phyloP scores from a whole-genome alignment of 352 stramenopile genomes.

The Chrysophaeum taylorii region DNA sequence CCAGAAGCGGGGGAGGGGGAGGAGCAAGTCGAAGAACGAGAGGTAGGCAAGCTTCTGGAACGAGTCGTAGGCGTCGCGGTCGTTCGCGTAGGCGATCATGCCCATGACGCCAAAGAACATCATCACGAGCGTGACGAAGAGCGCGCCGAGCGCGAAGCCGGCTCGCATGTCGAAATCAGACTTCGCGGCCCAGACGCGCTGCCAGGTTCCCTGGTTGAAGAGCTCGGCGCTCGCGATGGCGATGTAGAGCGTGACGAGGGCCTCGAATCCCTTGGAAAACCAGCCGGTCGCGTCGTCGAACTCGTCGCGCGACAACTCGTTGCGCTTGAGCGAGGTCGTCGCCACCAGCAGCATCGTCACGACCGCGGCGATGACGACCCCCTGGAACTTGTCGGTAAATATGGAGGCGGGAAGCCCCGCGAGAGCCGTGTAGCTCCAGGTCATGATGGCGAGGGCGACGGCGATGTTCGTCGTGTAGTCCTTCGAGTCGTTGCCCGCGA shows the following conservation, averaged over 20 bases:
- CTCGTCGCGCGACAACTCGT: neutral
- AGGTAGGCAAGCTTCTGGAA: conserved; percentile 43
- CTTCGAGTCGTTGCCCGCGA: conserved; percentile 26
- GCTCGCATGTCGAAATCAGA: conserved; percentile 31
- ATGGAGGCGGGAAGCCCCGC: conserved; percentile 43
- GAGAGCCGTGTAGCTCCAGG: conserved; percentile 42
- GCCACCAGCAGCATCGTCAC: conserved; percentile 42
- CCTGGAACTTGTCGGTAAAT: conserved; percentile 49
- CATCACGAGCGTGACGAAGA: conserved; percentile 45
- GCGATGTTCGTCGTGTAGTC: conserved; percentile 38
- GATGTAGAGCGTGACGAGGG: conserved; percentile 40
- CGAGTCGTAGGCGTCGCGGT: conserved; percentile 39
- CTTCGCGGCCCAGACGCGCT: conserved; percentile 45
- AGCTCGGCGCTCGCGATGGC: conserved; percentile 45
- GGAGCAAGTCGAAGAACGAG: conserved; percentile 46
- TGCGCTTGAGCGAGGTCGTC: conserved; percentile 14
- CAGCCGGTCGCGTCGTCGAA: conserved; percentile 9
- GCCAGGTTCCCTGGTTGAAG: conserved; percentile 41
- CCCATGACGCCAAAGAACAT: conserved; percentile 56
- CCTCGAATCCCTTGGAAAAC: conserved; percentile 32
- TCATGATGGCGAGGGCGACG: conserved; percentile 38
- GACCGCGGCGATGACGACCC: conserved; percentile 37
- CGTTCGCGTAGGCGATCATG: conserved; percentile 47
- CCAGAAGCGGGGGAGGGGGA: conserved; percentile 36
- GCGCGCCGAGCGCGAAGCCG: conserved; percentile 36